Conservation (phyloP, 345 rosid genomes). For the Passiflora organensis region DNA sequence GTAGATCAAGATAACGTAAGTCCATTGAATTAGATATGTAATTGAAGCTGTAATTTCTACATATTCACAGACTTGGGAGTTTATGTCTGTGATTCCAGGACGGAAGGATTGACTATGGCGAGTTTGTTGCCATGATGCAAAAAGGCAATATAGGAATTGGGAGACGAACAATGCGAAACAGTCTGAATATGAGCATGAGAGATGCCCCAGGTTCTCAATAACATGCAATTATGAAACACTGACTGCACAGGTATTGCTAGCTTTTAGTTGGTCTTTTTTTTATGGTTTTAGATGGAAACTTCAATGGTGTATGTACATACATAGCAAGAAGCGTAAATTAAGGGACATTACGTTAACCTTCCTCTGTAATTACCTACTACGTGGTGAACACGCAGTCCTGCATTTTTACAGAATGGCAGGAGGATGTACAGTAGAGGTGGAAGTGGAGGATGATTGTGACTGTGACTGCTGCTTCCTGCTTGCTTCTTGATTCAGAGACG, state of each 20-base stretch:
- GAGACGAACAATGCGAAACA: slow-evolving; percentile 97
- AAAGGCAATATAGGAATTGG: slow-evolving; percentile 92
- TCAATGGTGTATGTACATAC: no score
- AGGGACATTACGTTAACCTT: no score
- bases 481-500: slow-evolving; percentile 11
- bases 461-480: slow-evolving; percentile 10
- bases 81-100: slow-evolving; percentile 51
- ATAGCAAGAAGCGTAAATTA: no score
- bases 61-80: neutral
- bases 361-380: no score
- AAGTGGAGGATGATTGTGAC: slow-evolving; percentile 11
- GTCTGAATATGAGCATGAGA: slow-evolving; percentile 90
- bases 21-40: no score
- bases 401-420: slow-evolving; percentile 25
- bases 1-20: slow-evolving; percentile 97
- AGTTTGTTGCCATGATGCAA: slow-evolving; percentile 99
- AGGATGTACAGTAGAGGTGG: slow-evolving; percentile 25
- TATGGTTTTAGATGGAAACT: no score
- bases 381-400: neutral
- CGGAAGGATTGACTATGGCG: slow-evolving; percentile 91
- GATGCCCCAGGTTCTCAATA: slow-evolving; percentile 50
- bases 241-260: slow-evolving; percentile 31
- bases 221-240: slow-evolving; percentile 7
- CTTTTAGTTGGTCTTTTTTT: no score
- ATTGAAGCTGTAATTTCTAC: neutral